Base-by-base conservation (phyloP, 2,329 filamentous ascomycete genomes). In the Fusarium guadeloupense region DNA sequence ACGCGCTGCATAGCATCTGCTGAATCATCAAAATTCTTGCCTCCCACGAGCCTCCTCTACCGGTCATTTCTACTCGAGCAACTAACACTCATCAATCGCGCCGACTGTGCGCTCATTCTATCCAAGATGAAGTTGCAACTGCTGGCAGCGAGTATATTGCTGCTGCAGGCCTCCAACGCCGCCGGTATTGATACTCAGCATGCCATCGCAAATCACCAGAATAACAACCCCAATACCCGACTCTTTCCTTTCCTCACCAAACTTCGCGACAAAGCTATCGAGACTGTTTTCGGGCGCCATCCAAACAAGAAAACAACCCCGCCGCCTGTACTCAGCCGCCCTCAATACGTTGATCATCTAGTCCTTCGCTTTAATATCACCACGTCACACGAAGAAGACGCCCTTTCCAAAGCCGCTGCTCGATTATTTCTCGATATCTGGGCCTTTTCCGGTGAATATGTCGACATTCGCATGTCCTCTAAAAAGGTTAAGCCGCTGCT, bases 381-480 rank as follows among this genome's bases (percentile, higher is more conserved):
- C 59, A 87, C 84, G 21, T 75, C 81, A 4, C 82, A 87, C 17
- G 91, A 96, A 71, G 88, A 91, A 54, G 76, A 78, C 28, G 89
- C 89, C 2, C 79, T 97, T 51, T 83, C 88, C n/a, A 84, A 90
- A 52, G 92, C 92, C 4, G 83, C 88, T 1, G 83, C 90, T 58
- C 85, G 87, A 16, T 83, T 97, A 20, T 89, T 95, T 68, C 81
- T 98, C 35, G 95, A 99, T 72, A 85, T 98, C 2, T 99, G 95
- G 95, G 89, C 91, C 19, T 92, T 91, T 66, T 90, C 89, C 6
- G 81, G 87, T 16, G 85, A 91, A 56, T 95, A 90, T 81, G 91
- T 95, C 21, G 95, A 99, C 73, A 88, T 98, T 47, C 84, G 92
- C 35, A 76, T 98, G 43, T 85, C 89, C 47, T 87, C 90, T 71